Percentiles rank a stretch among this genome's conserved stretches.
Conservation (phyloP, 1,284 basidiomycete genomes). For the Phellopilus nigrolimitatus region DNA sequence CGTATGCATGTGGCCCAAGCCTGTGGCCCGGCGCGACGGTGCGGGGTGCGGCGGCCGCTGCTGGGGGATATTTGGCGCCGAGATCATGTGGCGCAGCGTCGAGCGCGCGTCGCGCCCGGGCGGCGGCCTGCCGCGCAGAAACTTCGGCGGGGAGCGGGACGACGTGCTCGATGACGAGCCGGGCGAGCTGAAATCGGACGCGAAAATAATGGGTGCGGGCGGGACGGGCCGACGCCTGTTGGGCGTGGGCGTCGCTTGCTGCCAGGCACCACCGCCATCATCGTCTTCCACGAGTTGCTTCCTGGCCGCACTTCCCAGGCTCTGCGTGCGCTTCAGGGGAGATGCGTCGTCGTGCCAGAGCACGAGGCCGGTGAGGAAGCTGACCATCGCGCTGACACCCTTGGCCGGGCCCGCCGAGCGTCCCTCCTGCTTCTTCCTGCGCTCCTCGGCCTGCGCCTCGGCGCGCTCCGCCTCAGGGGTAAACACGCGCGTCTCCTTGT, state of each 20-base stretch:
- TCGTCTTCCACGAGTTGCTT: constrained; percentile 3
- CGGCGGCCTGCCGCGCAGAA: background rate
- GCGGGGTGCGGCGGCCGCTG: constrained; percentile 33
- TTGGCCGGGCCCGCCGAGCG: constrained; percentile 22
- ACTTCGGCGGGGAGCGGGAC: constrained; percentile 12
- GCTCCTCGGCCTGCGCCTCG: constrained; percentile 29
- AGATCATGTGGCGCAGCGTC: constrained; percentile 66
- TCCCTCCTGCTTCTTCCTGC: constrained; percentile 29
- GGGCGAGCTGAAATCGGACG: constrained; percentile 17
- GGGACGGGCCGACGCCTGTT: constrained; percentile 12
- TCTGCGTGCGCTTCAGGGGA: background rate
- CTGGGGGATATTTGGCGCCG: constrained; percentile 50
- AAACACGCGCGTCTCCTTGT: constrained; percentile 84
- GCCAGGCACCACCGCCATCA: background rate
- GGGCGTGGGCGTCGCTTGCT: constrained; percentile 14
- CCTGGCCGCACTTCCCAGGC: constrained; percentile 10
- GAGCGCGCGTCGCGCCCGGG: constrained; percentile 43
- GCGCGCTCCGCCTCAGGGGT: constrained; percentile 72
- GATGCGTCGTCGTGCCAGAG: constrained; percentile 1
- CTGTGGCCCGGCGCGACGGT: constrained; percentile 8
- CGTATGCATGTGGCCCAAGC: too few relatives aligned
- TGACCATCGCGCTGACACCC: too few relatives aligned
- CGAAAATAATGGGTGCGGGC: constrained; percentile 12
- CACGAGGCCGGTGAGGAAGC: constrained; percentile 13
- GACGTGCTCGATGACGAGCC: constrained; percentile 16